phyloP scores from a whole-genome alignment of 2,329 filamentous ascomycete species.

The Diaporthe eres region DNA sequence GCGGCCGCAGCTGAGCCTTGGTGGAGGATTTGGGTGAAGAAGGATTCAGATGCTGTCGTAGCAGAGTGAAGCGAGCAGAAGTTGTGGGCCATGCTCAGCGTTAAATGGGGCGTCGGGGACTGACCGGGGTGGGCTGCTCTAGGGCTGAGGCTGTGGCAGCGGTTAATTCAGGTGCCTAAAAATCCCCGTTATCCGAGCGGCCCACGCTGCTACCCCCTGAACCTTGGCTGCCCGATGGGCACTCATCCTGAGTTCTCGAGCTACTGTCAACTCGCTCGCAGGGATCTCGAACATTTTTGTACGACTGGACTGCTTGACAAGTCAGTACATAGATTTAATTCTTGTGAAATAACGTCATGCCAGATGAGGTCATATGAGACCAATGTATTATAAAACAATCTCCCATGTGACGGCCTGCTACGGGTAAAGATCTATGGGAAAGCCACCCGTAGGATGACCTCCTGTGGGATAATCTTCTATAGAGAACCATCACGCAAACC shows the following conservation, averaged over 20 bases:
- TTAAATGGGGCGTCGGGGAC: constrained; percentile 1
- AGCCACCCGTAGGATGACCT: neutral
- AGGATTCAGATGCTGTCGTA: constrained; percentile 19
- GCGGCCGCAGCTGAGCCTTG: constrained; percentile 21
- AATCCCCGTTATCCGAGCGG: neutral
- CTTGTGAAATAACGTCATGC: neutral
- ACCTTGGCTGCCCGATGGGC: neutral
- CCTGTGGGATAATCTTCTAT: neutral
- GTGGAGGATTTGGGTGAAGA: constrained; percentile 28
- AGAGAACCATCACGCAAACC: no score
- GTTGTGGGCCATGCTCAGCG: neutral
- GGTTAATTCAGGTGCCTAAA: constrained; percentile 17
- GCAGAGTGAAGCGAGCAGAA: neutral
- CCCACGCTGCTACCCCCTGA: neutral
- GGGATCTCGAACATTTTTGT: neutral
- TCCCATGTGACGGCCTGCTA: neutral
- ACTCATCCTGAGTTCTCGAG: neutral
- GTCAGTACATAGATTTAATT: neutral
- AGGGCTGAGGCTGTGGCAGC: constrained; percentile 16
- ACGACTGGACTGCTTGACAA: neutral
- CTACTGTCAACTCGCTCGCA: neutral
- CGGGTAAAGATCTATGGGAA: no score
- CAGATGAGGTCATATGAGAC: neutral
- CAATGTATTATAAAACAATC: neutral
- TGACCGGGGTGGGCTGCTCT: neutral